Conservation (phyloP, 208 protist species). For the Spongospora subterranea region DNA sequence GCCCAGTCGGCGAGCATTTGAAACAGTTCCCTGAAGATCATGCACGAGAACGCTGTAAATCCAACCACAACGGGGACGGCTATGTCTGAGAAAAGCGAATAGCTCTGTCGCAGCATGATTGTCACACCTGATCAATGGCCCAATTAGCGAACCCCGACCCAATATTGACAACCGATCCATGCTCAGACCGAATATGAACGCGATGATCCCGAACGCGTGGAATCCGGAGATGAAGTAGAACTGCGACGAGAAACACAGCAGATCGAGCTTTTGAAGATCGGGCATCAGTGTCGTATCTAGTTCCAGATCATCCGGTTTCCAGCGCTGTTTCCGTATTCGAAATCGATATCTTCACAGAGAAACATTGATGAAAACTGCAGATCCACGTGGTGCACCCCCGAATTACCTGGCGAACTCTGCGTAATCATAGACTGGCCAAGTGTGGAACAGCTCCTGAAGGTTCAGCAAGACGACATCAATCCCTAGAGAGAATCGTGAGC, state of each 20-base stretch:
- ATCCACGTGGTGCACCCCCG: not conserved
- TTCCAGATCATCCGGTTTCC: not conserved
- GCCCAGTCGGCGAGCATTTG: not conserved
- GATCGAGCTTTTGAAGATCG: not conserved
- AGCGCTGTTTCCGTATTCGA: conserved; percentile 29
- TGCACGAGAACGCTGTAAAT: conserved; percentile 2
- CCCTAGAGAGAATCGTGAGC: not conserved
- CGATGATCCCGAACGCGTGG: conserved; percentile 22
- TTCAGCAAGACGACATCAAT: conserved; percentile 53
- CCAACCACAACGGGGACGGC: not conserved
- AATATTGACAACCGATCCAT: conserved; percentile 3
- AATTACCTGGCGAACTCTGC: conserved; percentile 32
- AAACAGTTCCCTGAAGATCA: conserved; percentile 47
- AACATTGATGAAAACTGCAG: not conserved
- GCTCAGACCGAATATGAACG: conserved; percentile 43
- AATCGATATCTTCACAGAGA: conserved; percentile 41
- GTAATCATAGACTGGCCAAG: conserved; percentile 56
- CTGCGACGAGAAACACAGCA: conserved; percentile 56
- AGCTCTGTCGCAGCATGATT: conserved; percentile 34
- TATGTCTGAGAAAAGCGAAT: not conserved
- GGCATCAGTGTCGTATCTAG: conserved; percentile 26
- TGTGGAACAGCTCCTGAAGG: conserved; percentile 48
- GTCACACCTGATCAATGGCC: not conserved
- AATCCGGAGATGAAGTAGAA: conserved; percentile 57
- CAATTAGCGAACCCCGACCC: not conserved